phyloP scores from a whole-genome alignment of 805 yeast genomes.

The Metschnikowia rubicola region DNA sequence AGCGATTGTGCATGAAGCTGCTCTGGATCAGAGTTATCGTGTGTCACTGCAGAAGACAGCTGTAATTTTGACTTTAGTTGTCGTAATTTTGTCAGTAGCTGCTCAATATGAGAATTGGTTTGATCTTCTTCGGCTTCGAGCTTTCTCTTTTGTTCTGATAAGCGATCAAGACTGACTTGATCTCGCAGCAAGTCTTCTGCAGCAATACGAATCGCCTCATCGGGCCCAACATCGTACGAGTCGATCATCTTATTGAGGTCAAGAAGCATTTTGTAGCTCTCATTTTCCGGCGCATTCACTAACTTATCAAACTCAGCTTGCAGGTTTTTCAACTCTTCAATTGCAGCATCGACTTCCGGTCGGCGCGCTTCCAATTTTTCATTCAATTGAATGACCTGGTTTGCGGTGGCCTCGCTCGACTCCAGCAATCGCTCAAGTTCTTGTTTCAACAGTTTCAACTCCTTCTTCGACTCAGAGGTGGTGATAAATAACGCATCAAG shows the following conservation, averaged over 20 bases:
- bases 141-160: constrained; percentile 1
- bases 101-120: not conserved
- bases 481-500: constrained; percentile 24
- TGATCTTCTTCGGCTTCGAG: constrained; percentile 2
- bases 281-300: constrained; percentile 14
- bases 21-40: constrained; percentile 10
- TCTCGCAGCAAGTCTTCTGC: constrained; percentile 11
- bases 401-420: constrained; percentile 27
- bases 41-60: not conserved
- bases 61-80: constrained; percentile 1
- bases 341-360: constrained; percentile 24
- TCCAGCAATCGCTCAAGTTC: constrained; percentile 26
- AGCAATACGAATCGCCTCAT: constrained; percentile 15
- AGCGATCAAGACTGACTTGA: not conserved
- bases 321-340: constrained; percentile 21
- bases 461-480: constrained; percentile 23
- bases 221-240: constrained; percentile 13
- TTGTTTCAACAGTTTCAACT: constrained; percentile 24
- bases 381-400: constrained; percentile 25
- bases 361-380: constrained; percentile 22
- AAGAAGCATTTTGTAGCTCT: constrained; percentile 13
- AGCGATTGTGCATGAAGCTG: constrained; percentile 18
- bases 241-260: constrained; percentile 15
- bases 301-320: constrained; percentile 17
- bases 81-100: constrained; percentile 5